Base-by-base conservation (phyloP, 2,329 filamentous ascomycete genomes). In the Fusarium xylarioides region DNA sequence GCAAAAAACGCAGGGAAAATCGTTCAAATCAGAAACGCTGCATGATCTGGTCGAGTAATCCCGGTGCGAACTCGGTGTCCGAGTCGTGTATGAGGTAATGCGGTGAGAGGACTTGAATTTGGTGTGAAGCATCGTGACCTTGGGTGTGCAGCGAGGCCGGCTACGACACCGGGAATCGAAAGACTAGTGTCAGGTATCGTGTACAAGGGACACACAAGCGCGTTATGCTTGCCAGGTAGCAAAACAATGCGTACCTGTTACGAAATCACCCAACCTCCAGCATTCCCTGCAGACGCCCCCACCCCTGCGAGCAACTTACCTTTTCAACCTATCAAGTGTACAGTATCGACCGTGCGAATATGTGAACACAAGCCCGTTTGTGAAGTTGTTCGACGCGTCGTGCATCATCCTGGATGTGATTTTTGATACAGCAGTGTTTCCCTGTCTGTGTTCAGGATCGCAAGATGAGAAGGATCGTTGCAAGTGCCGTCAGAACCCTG, bases 41-140 rank as follows among this genome's bases (percentile, higher is more conserved):
- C 74, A 75, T 74, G 68, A 71, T 73, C 58, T 72, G 60, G 74
- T 75, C 68, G 58, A 77, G 60, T 63, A 68, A 77, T 71, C 69
- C 76, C 76, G 76, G 76, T 72, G 71, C 73, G 75, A 77, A 72
- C 68, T 78, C 74, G 76, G 76, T 76, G 73, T 73, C 72, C 66
- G 68, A 76, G 69, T 78, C 67, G 73, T 71, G 76, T 75, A 78
- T 78, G 76, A 78, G 73, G 76, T 78, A 78, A 78, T 78, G 76
- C 76, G 76, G 76, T 78, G 76, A 78, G 70, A 64, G 66, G 57
- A 75, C 66, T 78, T 74, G 68, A 40, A 74, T 73, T 74, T 77
- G 76, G 76, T 63, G 73, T 63, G 74, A 76, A 74, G 73, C 71
- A 75, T 78, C 74, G 67, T 74, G 67, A 70, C 66, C 66, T 62